These are phyloP conservation scores for Chaetomiaceae sp. DNA, from an alignment of 2,329 filamentous ascomycete species.

Conservation along the genomic window DNA sequence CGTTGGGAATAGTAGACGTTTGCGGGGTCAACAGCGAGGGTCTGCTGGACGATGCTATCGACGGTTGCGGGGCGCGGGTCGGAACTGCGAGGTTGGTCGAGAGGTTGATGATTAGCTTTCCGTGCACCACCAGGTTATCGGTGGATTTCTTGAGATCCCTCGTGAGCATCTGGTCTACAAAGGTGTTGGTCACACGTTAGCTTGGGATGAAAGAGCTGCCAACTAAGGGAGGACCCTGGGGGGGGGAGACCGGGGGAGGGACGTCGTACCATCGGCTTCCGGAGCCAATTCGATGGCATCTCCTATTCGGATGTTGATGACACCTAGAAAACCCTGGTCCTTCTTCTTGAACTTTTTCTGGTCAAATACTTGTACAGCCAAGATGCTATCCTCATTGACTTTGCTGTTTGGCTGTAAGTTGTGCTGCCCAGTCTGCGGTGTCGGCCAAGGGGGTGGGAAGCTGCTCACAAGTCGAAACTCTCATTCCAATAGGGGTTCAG, in stretches of 20 bases:
- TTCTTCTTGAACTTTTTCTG: slow-evolving; percentile 99
- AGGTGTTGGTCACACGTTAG: slow-evolving; percentile 25
- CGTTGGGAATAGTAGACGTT: slow-evolving; percentile 41
- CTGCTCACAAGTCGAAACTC: slow-evolving; percentile 88
- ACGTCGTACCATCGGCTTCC: slow-evolving; percentile 75
- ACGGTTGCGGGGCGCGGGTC: slow-evolving; percentile 44
- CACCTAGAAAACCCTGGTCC: slow-evolving; percentile 96
- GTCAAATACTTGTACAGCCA: slow-evolving; percentile 97
- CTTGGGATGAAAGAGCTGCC: slow-evolving; percentile 2
- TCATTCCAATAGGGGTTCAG: slow-evolving; percentile 99
- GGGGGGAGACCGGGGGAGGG: slow-evolving; percentile 4
- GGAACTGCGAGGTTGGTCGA: slow-evolving; percentile 82
- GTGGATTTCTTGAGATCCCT: slow-evolving; percentile 96
- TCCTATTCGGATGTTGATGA: slow-evolving; percentile 94
- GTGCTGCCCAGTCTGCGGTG: background rate
- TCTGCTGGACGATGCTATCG: slow-evolving; percentile 40
- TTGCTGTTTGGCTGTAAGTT: slow-evolving; percentile 50
- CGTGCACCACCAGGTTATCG: slow-evolving; percentile 95
- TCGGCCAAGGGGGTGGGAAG: slow-evolving; percentile 4
- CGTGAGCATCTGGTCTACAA: slow-evolving; percentile 95
- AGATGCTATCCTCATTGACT: slow-evolving; percentile 90
- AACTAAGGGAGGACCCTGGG: background rate
- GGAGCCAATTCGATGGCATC: slow-evolving; percentile 88
- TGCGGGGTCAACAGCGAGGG: slow-evolving; percentile 42
- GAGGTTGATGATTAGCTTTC: slow-evolving; percentile 93